Base-by-base conservation (phyloP, 495 filamentous ascomycete species). In the Margaritispora aquatica region DNA sequence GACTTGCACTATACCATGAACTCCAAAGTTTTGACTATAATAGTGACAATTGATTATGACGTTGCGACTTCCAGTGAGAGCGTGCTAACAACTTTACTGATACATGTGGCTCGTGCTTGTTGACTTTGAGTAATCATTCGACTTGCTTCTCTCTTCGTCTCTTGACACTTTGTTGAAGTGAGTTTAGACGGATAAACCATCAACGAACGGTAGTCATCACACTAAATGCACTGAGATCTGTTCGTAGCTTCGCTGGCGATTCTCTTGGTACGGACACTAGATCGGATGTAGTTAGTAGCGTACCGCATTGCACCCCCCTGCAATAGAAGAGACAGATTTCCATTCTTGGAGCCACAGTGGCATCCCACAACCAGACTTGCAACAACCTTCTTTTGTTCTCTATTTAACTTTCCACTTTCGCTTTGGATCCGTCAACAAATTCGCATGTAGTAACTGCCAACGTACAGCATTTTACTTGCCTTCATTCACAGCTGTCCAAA, bases 261-360 rank as follows among this genome's bases (percentile, higher is more conserved):
- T n/a, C 3, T 9, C 17, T 3, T 2, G 17, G 38, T 9, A n/a
- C 38, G 15, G 38, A 15, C 38, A 17, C 38, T 44, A 44, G 15
- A 44, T 8, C 38, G 15, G 19, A 44, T 44, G 7, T 17, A 44
- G 38, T n/a, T 44, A 44, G 38, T 2, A 2, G 38, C 19, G 17
- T 17, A 44, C 29, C 5, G 5, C 5, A 44, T 15, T 17, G 38
- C 38, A 44, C 19, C 17, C 38, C 38, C 38, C 38, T 44, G 38
- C 38, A 44, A 24, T 50, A 26, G 47, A 50, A 26, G 47, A 58
- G 55, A 54, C 58, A 60, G 36, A 60, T 60, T 60, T 23, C 58
- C 23, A 48, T 54, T 60, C 21, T 31, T 29, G 20, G 31, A 53
- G 49, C 57, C 49, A 59, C 24, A 59, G 58, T 55, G 44, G 44